Conservation (phyloP, 2,329 filamentous ascomycete species). For the Pseudogymnoascus pannorum region DNA sequence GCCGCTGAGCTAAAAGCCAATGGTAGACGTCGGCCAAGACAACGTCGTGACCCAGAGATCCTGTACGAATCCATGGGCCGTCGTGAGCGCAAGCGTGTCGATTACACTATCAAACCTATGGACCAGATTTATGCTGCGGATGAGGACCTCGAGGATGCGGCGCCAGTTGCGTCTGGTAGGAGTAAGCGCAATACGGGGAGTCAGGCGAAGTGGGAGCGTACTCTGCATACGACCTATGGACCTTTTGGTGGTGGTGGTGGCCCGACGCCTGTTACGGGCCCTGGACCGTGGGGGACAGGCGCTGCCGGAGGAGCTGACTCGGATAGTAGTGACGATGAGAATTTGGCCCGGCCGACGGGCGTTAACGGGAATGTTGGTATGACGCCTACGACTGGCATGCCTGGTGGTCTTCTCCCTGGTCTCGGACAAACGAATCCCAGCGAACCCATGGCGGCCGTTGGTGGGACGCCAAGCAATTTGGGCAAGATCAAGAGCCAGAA, state of each 20-base stretch:
- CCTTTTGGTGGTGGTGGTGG: constrained; percentile 86
- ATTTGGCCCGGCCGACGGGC: constrained; percentile 52
- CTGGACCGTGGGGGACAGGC: constrained; percentile 65
- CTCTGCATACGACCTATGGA: constrained; percentile 80
- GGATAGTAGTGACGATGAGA: constrained; percentile 94
- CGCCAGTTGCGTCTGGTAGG: constrained; percentile 60
- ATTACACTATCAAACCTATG: constrained; percentile 80
- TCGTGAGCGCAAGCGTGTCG: constrained; percentile 58
- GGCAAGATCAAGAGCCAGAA: constrained; percentile 93
- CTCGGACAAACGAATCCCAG: constrained; percentile 46
- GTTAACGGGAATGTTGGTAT: constrained; percentile 60
- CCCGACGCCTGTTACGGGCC: constrained; percentile 40
- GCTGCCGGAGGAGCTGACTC: constrained; percentile 78
- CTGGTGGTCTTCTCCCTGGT: constrained; percentile 44
- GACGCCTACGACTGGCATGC: constrained; percentile 48
- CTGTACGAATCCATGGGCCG: constrained; percentile 51
- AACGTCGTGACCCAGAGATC: constrained; percentile 47
- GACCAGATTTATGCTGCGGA: constrained; percentile 65
- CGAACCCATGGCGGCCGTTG: constrained; percentile 46
- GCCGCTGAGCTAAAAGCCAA: constrained; percentile 49
- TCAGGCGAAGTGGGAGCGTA: constrained; percentile 60
- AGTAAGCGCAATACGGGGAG: constrained; percentile 26
- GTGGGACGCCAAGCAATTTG: constrained; percentile 69
- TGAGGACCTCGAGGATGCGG: constrained; percentile 61
- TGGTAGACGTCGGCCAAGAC: constrained; percentile 40